Conservation (phyloP, 2,329 filamentous ascomycete genomes). For the Aureobasidium sp. region DNA sequence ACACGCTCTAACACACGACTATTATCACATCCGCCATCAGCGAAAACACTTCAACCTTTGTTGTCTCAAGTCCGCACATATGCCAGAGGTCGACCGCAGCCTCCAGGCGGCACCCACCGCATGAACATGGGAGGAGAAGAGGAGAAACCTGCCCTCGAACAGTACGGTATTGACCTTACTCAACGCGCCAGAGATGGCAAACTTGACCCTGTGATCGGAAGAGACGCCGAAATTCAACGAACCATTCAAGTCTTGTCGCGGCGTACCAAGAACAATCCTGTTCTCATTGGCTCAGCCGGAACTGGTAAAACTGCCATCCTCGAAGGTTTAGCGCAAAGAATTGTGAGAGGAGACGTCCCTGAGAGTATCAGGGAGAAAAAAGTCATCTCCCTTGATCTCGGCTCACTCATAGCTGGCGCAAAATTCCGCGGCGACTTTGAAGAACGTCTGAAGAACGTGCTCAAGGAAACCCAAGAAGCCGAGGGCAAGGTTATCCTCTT, state of each 20-base stretch:
- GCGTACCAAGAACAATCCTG: constrained; percentile 91
- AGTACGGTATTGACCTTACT: constrained; percentile 87
- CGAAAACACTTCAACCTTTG: not conserved
- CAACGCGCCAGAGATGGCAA: constrained; percentile 79
- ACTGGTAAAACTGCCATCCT: constrained; percentile 92
- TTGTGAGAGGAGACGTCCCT: constrained; percentile 86
- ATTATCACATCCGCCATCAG: constrained; percentile 7
- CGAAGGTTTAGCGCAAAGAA: constrained; percentile 82
- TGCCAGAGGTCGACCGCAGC: constrained; percentile 59
- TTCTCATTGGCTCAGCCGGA: constrained; percentile 84
- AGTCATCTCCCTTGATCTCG: constrained; percentile 81
- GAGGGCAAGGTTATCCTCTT: constrained; percentile 89
- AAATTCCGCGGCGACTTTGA: constrained; percentile 97
- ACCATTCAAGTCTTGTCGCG: constrained; percentile 91
- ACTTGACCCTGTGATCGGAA: constrained; percentile 89
- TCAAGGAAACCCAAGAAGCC: constrained; percentile 85
- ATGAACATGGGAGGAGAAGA: constrained; percentile 77
- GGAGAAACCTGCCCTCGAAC: constrained; percentile 81
- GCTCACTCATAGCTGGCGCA: constrained; percentile 87
- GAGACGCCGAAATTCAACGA: constrained; percentile 84
- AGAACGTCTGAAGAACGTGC: constrained; percentile 80
- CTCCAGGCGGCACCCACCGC: constrained; percentile 83
- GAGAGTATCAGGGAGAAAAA: constrained; percentile 94
- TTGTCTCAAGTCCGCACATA: constrained; percentile 36
- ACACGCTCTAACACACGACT: not conserved